Evolutionary conservation across 2,329 filamentous ascomycete species (phyloP), one percentile per base, ranked within the genome.

Genomic region (Cercospora berteroae): DNA sequence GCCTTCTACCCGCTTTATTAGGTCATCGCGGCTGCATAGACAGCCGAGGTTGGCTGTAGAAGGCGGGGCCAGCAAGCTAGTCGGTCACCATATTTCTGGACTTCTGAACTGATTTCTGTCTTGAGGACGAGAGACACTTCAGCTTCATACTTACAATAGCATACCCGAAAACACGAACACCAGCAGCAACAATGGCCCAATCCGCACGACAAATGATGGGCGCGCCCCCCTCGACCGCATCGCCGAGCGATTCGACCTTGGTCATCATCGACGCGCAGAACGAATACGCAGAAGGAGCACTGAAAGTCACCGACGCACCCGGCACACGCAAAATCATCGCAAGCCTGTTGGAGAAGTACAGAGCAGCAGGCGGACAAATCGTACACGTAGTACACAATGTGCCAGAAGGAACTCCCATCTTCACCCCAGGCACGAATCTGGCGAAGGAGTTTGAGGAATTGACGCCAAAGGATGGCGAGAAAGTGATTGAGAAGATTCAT

Each of bases 251-350:
- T 78, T 87, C 84, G 69, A 84, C 85, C 1, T 82, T 91, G 55
- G 78, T 91, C 72, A 90, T 91, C 77, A 88, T 90, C 74, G 88
- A 91, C 75, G 89, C 89, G 1, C 89, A 91, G 74, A 90, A 90
- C 74, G 89, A 91, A 78, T 90, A 89, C 69, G 85, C 85, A 10
- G 78, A 81, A 2, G 89, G 89, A 57, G 79, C 83, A 4, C 83
- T 91, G 0, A 82, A 83, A 23, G 85, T 88, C 36, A 79, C 81
- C 48, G 83, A 89, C 67, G 82, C 88, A 0, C 73, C 80, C 0
- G 69, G 80, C 4, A 87, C 85, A 5, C 84, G 88, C 68, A 82
- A 83, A 33, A 85, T 81, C 12, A 91, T 90, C 66, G 79, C 83
- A 0, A 73, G 78, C 0, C 80, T 91, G 0, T 81, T 91, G 0